Conservation (phyloP, 2,329 filamentous ascomycete species). For the Xylariaceae sp. region DNA sequence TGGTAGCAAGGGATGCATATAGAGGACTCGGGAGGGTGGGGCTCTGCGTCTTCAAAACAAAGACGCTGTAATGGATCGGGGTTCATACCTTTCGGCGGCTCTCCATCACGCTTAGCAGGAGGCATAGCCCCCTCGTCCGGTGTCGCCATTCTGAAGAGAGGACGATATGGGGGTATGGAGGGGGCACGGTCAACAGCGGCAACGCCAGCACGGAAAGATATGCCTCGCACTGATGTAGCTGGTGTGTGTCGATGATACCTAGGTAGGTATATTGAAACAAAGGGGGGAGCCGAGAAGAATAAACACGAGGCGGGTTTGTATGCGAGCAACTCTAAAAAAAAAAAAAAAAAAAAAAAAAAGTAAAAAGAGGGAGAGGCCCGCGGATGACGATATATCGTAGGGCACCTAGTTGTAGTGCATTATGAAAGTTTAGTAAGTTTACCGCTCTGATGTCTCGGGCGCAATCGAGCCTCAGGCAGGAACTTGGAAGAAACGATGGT, state of each 20-base stretch:
- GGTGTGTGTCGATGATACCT: not conserved
- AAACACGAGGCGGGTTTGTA: not conserved
- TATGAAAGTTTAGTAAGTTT: constrained; percentile 9
- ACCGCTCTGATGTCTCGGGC: constrained; percentile 2
- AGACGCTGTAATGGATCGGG: not conserved
- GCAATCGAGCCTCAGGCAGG: constrained; percentile 8
- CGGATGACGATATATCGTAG: constrained; percentile 12
- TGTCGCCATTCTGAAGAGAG: constrained; percentile 20
- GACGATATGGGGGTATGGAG: constrained; percentile 1
- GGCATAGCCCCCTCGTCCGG: constrained; percentile 15
- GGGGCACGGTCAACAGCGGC: not conserved
- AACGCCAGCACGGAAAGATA: not conserved
- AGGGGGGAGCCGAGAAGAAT: constrained; percentile 2
- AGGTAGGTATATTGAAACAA: not conserved
- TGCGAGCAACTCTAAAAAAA: not conserved
- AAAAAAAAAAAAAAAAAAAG: not conserved
- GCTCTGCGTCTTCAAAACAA: constrained; percentile 14
- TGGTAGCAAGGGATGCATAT: not conserved
- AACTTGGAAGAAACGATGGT: constrained; percentile 6
- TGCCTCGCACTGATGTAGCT: not conserved
- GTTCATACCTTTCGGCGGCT: constrained; percentile 25
- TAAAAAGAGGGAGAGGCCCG: constrained; percentile 1
- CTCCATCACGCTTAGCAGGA: constrained; percentile 20
- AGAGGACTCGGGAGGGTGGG: constrained; percentile 8
- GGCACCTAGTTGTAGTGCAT: not conserved